These are phyloP conservation scores for Monosporascus sp. DNA, from an alignment of 2,329 filamentous ascomycete species.

Conservation along the genomic window DNA sequence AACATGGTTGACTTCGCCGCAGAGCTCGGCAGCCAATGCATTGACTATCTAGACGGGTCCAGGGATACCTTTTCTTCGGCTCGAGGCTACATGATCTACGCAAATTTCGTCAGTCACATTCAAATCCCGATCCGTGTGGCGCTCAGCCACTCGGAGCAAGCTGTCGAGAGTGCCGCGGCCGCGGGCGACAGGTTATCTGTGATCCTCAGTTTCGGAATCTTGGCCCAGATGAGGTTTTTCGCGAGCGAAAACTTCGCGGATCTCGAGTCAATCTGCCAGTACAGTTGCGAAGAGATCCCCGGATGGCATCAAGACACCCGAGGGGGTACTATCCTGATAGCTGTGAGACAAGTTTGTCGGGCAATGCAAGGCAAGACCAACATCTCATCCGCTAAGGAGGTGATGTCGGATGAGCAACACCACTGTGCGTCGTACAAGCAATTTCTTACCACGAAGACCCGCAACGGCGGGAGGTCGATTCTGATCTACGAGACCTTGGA, in stretches of 20 bases:
- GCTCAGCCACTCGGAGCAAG: conserved; percentile 56
- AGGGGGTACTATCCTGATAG: conserved; percentile 64
- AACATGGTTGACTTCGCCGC: conserved; percentile 64
- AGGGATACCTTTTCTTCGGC: conserved; percentile 62
- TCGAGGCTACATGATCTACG: conserved; percentile 63
- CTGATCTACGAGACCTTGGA: conserved; percentile 65
- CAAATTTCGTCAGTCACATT: conserved; percentile 66
- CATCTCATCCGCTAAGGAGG: conserved; percentile 40
- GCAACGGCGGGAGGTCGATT: conserved; percentile 58
- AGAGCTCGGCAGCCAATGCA: conserved; percentile 57
- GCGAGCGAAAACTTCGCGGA: conserved; percentile 64
- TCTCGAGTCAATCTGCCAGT: conserved; percentile 64
- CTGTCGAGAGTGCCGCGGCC: conserved; percentile 59
- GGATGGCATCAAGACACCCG: conserved; percentile 67
- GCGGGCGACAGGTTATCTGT: conserved; percentile 68
- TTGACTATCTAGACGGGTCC: conserved; percentile 59
- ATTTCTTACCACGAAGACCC: conserved; percentile 48
- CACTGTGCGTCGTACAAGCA: conserved; percentile 52
- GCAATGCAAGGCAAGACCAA: conserved; percentile 72
- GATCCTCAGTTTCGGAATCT: conserved; percentile 65
- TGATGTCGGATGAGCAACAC: conserved; percentile 67
- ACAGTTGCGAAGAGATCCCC: conserved; percentile 67
- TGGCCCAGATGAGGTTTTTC: conserved; percentile 63
- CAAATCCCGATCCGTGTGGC: conserved; percentile 56
- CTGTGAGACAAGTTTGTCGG: conserved; percentile 59